Base-by-base conservation (phyloP, 371 early-diverging fungal genomes). In the Rhizopus delemar region DNA sequence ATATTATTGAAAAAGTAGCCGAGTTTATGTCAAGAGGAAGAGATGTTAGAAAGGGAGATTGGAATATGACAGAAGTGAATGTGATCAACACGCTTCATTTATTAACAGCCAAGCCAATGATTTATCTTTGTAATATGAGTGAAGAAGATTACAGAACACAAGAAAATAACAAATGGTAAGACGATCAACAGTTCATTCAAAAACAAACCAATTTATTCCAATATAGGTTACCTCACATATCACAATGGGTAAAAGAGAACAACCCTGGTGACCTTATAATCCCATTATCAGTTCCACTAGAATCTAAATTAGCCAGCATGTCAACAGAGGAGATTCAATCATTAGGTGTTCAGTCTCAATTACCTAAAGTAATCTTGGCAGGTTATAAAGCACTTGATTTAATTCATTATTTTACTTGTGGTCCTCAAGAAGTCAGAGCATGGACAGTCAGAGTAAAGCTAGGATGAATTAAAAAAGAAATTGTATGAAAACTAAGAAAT, bases 101-200 rank as follows among this genome's bases (percentile, higher is more conserved):
- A 56, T 71, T 98, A 46, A 93, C 96, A 15, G 91, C 93, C 31
- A 98, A 98, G 78, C 93, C 93, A n/a, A 90, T 95, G 59, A 87
- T 95, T 34, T 93, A 95, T 76, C 77, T 98, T n/a, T 88, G 86
- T 60, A 97, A 97, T 77, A 80, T 94, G 64, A 80, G 83, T 55
- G 86, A 88, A 71, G 63, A 78, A 6, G 93, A 93, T 51, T 95
- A 86, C 66, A 53, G 84, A 81, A 88, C 79, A 83, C 87, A 80
- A 87, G 80, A 76, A 56, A 75, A 60, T 36, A 41, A 65, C 48
- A 55, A 70, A 65, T 43, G 70, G 52, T 57, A 41, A 73, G 22
- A 22, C 22, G 22, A 22, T 22, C 22, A 22, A 22, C 22, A 22
- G 2, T 22, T 22, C 22, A 22, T 22, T 22, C 22, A 22, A 22